Evolutionary conservation across 2,329 filamentous ascomycete genomes (phyloP).

Genomic region (Ambrosiella xylebori): DNA sequence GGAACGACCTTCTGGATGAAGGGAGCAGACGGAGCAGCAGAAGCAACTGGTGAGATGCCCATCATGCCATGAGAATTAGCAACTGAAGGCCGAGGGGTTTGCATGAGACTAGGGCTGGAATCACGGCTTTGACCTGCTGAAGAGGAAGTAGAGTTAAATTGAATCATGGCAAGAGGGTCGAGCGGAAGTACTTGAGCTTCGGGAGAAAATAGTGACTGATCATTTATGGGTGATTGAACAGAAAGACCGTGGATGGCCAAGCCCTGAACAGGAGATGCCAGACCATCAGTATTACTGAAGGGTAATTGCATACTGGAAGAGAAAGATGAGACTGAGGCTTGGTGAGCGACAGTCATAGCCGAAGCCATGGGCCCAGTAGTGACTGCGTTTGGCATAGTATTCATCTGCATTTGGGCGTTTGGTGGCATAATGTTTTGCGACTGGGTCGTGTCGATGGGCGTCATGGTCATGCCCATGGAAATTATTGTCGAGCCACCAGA

Average conservation of each 20-base stretch:
- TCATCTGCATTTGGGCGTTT: constrained; percentile 10
- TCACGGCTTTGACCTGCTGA: constrained; percentile 62
- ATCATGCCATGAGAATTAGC: constrained; percentile 27
- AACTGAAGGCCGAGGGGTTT: constrained; percentile 25
- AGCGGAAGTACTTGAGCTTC: constrained; percentile 18
- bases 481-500: constrained; percentile 46
- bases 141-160: constrained; percentile 53
- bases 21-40: constrained; percentile 17
- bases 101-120: constrained; percentile 41
- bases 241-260: constrained; percentile 12
- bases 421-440: constrained; percentile 22
- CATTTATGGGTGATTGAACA: constrained; percentile 22
- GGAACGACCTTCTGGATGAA: constrained; percentile 75
- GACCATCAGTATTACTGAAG: constrained; percentile 25
- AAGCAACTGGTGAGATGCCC: constrained; percentile 4
- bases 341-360: constrained; percentile 19
- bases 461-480: constrained; percentile 64
- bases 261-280: constrained; percentile 19
- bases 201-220: constrained; percentile 23
- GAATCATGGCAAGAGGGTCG: constrained; percentile 46
- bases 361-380: constrained; percentile 20
- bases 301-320: constrained; percentile 30
- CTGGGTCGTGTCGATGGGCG: constrained; percentile 47
- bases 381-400: not conserved
- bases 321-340: constrained; percentile 33